phyloP scores from a whole-genome alignment of 2,329 filamentous ascomycete genomes.

The Monosporascus sp. region DNA sequence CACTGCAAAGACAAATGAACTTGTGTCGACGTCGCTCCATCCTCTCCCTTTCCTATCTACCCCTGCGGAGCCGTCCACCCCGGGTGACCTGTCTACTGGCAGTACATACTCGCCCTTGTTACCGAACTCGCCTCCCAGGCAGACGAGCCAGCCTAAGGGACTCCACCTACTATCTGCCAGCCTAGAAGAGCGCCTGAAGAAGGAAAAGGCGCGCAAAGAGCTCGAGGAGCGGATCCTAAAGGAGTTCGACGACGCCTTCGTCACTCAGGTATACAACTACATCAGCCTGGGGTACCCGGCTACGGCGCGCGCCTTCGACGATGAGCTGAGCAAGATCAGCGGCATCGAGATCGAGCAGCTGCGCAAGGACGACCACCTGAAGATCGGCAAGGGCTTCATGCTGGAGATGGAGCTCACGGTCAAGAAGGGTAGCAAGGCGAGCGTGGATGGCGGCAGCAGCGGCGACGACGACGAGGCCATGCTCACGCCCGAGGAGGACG shows the following conservation, averaged over 20 bases:
- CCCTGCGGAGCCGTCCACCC: conserved; percentile 37
- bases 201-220: conserved; percentile 46
- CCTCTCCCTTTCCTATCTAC: conserved; percentile 47
- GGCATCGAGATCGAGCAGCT: conserved; percentile 64
- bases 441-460: conserved; percentile 2
- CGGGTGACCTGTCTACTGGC: conserved; percentile 37
- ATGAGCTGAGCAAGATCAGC: conserved; percentile 78
- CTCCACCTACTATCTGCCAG: conserved; percentile 42
- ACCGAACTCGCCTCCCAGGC: conserved; percentile 18
- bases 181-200: conserved; percentile 45
- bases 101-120: conserved; percentile 37
- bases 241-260: conserved; percentile 78
- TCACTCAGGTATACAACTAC: conserved; percentile 97
- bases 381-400: conserved; percentile 68
- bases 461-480: conserved; percentile 24
- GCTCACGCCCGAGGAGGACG: conserved; percentile 34
- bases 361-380: conserved; percentile 57
- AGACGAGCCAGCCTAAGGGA: conserved; percentile 30
- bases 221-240: conserved; percentile 47
- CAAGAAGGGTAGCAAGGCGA: conserved; percentile 10
- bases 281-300: conserved; percentile 87
- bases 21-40: conserved; percentile 37
- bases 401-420: conserved; percentile 42
- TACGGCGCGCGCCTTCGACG: conserved; percentile 75
- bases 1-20: conserved; percentile 32